Percentiles rank a stretch among this genome's conserved stretches.
phyloP scores from a whole-genome alignment of 2,329 filamentous ascomycete genomes.

The Scedosporium aurantiacum region DNA sequence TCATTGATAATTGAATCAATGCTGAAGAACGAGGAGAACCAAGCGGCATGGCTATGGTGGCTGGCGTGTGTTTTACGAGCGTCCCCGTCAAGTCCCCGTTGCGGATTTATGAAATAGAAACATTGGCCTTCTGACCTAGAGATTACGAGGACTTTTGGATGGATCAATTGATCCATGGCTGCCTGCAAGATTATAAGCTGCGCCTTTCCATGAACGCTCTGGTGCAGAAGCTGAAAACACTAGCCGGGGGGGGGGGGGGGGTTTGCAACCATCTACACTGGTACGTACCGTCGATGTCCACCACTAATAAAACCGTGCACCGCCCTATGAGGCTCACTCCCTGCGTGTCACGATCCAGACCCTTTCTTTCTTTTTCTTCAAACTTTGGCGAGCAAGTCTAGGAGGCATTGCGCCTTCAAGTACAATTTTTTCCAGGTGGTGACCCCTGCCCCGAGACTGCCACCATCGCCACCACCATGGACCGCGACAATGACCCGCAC shows the following conservation, averaged over 20 bases:
- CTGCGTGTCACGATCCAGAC: neutral
- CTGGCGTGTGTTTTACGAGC: no score
- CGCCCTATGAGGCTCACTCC: neutral
- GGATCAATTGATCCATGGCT: neutral
- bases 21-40: no score
- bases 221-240: neutral
- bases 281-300: neutral
- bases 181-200: neutral
- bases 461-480: neutral
- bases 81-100: no score
- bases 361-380: neutral
- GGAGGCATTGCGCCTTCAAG: no score
- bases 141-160: no score
- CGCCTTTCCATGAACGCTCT: neutral
- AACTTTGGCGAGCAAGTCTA: no score
- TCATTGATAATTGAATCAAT: no score
- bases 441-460: neutral
- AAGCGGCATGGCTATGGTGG: no score
- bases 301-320: neutral
- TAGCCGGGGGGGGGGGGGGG: neutral
- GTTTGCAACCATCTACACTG: neutral
- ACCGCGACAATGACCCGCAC: constrained; percentile 20
- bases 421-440: no score
- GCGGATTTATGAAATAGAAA: no score
- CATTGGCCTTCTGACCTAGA: no score